phyloP scores from a whole-genome alignment of 306 rosid genomes.

The Acacia crassicarpa region DNA sequence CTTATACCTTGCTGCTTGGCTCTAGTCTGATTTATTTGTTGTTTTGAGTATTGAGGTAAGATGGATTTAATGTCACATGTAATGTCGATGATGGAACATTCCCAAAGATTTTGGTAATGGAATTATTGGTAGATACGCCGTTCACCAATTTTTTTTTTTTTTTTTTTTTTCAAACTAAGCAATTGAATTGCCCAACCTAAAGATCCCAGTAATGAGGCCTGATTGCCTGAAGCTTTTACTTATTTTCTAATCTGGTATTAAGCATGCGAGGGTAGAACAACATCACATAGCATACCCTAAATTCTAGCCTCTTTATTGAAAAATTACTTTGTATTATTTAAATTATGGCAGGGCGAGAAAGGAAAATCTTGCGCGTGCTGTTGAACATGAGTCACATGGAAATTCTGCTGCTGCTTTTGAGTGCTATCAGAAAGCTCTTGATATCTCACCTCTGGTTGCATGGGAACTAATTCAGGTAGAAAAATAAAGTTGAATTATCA shows the following conservation, averaged over 20 bases:
- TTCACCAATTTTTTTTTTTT: background rate
- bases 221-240: background rate
- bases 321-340: slow-evolving; percentile 17
- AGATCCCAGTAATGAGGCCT: background rate
- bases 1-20: background rate
- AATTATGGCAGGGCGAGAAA: slow-evolving; percentile 63
- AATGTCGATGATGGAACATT: background rate
- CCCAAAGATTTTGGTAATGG: background rate
- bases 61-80: background rate
- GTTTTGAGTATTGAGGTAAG: background rate
- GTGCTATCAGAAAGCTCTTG: slow-evolving; percentile 97
- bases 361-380: slow-evolving; percentile 85
- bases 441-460: slow-evolving; percentile 85
- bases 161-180: background rate
- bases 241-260: background rate
- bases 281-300: slow-evolving; percentile 10
- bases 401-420: slow-evolving; percentile 84
- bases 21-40: background rate
- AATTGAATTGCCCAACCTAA: background rate
- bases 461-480: slow-evolving; percentile 72
- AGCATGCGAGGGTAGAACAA: slow-evolving; percentile 3
- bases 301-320: slow-evolving; percentile 12
- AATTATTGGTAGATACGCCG: background rate
- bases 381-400: slow-evolving; percentile 73
- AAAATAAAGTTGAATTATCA: slow-evolving; percentile 5